Evolutionary conservation across 129 eudicot genomes (phyloP), one percentile per base, ranked within the genome.

Genomic region (Flaveria robusta): DNA sequence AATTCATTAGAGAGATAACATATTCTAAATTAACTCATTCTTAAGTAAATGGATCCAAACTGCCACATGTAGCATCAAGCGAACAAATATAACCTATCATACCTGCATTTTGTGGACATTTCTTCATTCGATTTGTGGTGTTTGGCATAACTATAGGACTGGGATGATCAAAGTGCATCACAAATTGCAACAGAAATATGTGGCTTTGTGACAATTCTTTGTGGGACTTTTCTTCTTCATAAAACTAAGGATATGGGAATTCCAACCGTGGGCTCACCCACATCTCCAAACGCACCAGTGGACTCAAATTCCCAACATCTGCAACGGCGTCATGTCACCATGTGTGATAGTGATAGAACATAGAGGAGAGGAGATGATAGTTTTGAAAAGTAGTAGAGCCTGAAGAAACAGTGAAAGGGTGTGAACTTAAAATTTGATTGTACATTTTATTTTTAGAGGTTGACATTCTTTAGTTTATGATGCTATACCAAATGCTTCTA

Each of bases 151-250:
- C 26, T n/a, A 54, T 84, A 92, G 97, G 97, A 92, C 7, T 89
- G 91, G 91, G 82, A 88, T 59, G 55, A 78, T 69, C 93, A 90
- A 67, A 81, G 81, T 72, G 93, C 85, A 23, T 19, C 96, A 52
- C 83, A 84, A 50, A 89, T 92, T 27, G 78, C 82, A 11, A 83
- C 96, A 0, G 90, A 88, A 75, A 50, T 88, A 9, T 87, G 92
- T 56, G 98, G 96, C 10, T 92, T 92, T 76, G 84, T 88, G 66
- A 88, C 93, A n/a, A 89, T 92, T 56, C 84, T 92, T 0, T 84
- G 88, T 12, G 98, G 98, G 46, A 92, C 98, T 39, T 92, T 92
- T 78, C 93, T 92, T 74, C 93, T 92, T 68, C 97, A 92, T 83
- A 92, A 84, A 80, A 86, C 92, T 1, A 87, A 79, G 76, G 92